Base-by-base conservation (phyloP, 2,329 filamentous ascomycete species). In the Neofusicoccum ribis region DNA sequence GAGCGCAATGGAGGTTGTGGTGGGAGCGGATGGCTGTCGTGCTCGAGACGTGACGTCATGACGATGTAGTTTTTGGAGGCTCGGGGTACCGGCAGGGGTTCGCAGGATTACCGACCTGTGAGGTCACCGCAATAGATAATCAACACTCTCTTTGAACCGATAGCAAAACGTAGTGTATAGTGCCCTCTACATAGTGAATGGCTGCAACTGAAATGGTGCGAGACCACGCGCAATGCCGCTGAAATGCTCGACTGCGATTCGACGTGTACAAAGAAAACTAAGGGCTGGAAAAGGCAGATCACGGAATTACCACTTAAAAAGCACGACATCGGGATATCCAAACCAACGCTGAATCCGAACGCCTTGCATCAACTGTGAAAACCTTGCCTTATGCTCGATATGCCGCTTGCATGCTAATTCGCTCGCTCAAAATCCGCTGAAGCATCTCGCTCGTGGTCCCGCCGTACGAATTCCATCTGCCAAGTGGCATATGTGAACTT, bases 261-360 rank as follows among this genome's bases (percentile, higher is more conserved):
- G 20, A 61, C 31, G 34, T 12, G 31, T 49, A 61, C 31, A 41
- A 15, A 43, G 7, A 15, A 15, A 51, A 50, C 17, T 20, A 37
- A 39, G 14, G 14, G n/a, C 17, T 5, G 6, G 15, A 34, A 58
- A 58, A 34, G 11, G 27, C 34, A 52, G 15, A 23, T 41, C 52
- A 27, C 41, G 41, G 11, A 59, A 44, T 17, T 17, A 59, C 27
- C 41, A 41, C 34, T n/a, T 50, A 37, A 37, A 63, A 51, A 43
- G 27, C 41, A 64, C 17, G 50, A 64, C 50, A 37, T 54, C 41
- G 50, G 61, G 61, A 64, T 64, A 64, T 64, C 51, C 49, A 64
- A 64, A 64, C 17, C 51, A 64, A 64, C 34, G 56, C 56, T 47
- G 23, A 60, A 54, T 54, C 61, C 51, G 31, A 56, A 64, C 61